Conservation (phyloP, 192 early-diverging fungal species). For the Umbelopsis vinacea region DNA sequence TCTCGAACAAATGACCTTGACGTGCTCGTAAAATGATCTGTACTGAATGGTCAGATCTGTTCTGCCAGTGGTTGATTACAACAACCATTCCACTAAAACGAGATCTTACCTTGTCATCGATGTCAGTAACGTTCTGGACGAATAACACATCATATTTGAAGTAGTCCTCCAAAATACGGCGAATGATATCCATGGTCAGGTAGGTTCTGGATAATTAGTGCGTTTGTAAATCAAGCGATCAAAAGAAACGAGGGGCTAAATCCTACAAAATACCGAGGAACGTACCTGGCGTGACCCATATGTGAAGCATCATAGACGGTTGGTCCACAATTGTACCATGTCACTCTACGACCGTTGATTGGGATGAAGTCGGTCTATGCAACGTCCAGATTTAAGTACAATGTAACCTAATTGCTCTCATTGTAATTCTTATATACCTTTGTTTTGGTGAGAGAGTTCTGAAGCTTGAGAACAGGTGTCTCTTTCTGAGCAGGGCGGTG, state of each 20-base stretch:
- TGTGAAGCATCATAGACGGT: constrained; percentile 97
- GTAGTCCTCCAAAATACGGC: constrained; percentile 93
- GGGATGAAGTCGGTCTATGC: constrained; percentile 89
- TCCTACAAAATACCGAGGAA: too few relatives aligned
- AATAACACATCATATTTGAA: constrained; percentile 92
- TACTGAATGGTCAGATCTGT: background rate
- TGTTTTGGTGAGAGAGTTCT: constrained; percentile 87
- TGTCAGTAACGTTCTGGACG: constrained; percentile 98
- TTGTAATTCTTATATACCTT: constrained; percentile 56
- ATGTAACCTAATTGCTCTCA: too few relatives aligned
- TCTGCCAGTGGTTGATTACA: background rate
- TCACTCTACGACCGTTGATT: constrained; percentile 75
- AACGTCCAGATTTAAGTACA: too few relatives aligned
- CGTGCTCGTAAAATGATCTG: constrained; percentile 89
- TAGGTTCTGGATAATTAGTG: constrained; percentile 68
- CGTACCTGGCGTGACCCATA: constrained; percentile 92
- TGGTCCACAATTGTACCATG: constrained; percentile 98
- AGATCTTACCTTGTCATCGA: constrained; percentile 86
- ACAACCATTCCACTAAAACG: background rate
- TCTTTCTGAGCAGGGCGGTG: constrained; percentile 48
- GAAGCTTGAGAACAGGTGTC: constrained; percentile 65
- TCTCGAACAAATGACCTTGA: constrained; percentile 76
- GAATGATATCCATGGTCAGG: constrained; percentile 90
- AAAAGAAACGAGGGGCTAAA: too few relatives aligned
- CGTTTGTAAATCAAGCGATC: background rate